phyloP scores from a whole-genome alignment of 2,329 filamentous ascomycete genomes.

The Bertia moriformis region DNA sequence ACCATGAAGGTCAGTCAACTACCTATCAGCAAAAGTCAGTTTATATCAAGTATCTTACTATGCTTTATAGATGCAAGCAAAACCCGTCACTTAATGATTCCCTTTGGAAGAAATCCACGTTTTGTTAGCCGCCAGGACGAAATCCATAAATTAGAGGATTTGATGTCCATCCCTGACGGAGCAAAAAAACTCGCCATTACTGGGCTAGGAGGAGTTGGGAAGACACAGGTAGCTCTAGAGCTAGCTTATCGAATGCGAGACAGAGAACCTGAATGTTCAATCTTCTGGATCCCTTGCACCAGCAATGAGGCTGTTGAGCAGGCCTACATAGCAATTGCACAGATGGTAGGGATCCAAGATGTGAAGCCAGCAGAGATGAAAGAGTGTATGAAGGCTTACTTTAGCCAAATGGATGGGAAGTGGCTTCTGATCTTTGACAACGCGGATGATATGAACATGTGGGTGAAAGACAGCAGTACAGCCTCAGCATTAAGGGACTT shows the following conservation, averaged over 20 bases:
- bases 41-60: no score
- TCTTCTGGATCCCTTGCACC: slow-evolving; percentile 27
- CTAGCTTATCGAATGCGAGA: slow-evolving; percentile 20
- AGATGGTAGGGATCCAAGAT: slow-evolving; percentile 17
- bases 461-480: neutral
- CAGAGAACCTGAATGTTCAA: slow-evolving; percentile 15
- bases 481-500: neutral
- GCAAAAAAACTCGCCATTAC: slow-evolving; percentile 11
- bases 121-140: slow-evolving; percentile 11
- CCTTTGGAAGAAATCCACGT: slow-evolving; percentile 6
- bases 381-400: slow-evolving; percentile 35
- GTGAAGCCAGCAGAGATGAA: slow-evolving; percentile 33
- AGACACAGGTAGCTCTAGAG: slow-evolving; percentile 22
- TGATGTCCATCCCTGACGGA: slow-evolving; percentile 8
- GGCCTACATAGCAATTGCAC: slow-evolving; percentile 17
- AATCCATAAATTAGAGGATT: slow-evolving; percentile 10
- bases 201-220: slow-evolving; percentile 24
- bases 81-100: no score
- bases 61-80: no score
- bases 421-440: slow-evolving; percentile 28
- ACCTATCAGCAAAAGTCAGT: no score
- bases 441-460: slow-evolving; percentile 17
- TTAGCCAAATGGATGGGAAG: slow-evolving; percentile 12
- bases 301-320: slow-evolving; percentile 21
- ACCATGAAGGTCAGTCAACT: neutral